Evolutionary conservation across 2,329 filamentous ascomycete species (phyloP), one percentile per base, ranked within the genome.

Genomic region (Paecilomyces sp.): DNA sequence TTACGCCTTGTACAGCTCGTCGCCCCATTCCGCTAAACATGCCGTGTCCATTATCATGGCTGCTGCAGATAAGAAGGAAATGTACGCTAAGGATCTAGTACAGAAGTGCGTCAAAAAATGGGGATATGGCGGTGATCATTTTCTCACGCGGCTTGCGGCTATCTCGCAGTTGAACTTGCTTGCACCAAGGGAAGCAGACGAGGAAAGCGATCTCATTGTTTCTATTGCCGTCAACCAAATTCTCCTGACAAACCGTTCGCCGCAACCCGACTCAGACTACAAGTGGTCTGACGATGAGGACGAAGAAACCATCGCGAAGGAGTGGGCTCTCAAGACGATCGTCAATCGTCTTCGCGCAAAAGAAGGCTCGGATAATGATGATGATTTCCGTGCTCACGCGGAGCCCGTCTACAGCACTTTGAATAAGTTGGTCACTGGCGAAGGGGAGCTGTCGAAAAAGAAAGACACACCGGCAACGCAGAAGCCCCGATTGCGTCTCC

Each of bases 1-100:
- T 66, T 97, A 94, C 73, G 90, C 92, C 1, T 81, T 93, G 22
- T 89, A 90, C 68, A 93, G 93, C 24, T 84, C 84, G 25, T 93
- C 92, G 2, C 84, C 90, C 11, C 88, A 88, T 70, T 90, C 91
- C 8, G 91, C 93, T 24, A 99, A 99, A 75, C 92, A 97, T 76
- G 94, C 94, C 0, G 87, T 97, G 55, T 92, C 91, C 30, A 92
- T 99, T 64, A 81, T 99, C 58, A 85, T 96, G 75, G 87, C 90
- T 36, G 88, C 87, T 9, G 81, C 86, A 24, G 86, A 92, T 56
- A 85, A 85, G 66, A 94, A 91, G 72, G 89, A 92, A 69, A 88
- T 95, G 78, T 90, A 91, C 61, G 90, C 91, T 7, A 92, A 88
- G 57, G 92, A 95, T 66, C 82, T 99, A 11, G 76, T 97, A 7